These are phyloP conservation scores for Xylariales sp. DNA, from an alignment of 2,329 filamentous ascomycete genomes.

Conservation along the genomic window DNA sequence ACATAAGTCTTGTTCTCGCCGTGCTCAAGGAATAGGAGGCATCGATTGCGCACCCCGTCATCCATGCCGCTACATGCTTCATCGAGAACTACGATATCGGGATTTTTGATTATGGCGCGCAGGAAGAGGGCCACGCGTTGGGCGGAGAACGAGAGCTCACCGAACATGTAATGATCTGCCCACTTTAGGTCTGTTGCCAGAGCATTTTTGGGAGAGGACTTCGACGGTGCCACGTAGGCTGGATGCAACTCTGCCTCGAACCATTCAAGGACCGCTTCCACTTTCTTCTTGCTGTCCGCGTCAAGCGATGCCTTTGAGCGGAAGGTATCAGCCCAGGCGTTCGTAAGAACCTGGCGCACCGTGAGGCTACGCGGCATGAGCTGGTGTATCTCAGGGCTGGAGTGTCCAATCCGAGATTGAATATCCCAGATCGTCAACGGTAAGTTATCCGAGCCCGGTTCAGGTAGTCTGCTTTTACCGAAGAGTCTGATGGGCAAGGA, in stretches of 20 bases:
- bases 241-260: slow-evolving; percentile 78
- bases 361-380: slow-evolving; percentile 80
- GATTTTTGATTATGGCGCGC: slow-evolving; percentile 72
- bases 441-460: slow-evolving; percentile 56
- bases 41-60: slow-evolving; percentile 76
- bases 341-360: slow-evolving; percentile 71
- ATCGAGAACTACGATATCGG: slow-evolving; percentile 79
- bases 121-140: slow-evolving; percentile 85
- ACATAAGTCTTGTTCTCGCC: slow-evolving; percentile 50
- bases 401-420: slow-evolving; percentile 84
- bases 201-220: slow-evolving; percentile 6
- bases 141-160: slow-evolving; percentile 70
- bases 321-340: slow-evolving; percentile 88
- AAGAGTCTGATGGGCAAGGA: slow-evolving; percentile 84
- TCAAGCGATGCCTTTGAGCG: slow-evolving; percentile 63
- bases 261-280: slow-evolving; percentile 68
- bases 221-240: slow-evolving; percentile 20
- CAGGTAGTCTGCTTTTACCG: slow-evolving; percentile 72
- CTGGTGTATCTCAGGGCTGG: slow-evolving; percentile 87
- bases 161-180: slow-evolving; percentile 65
- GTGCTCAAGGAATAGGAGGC: slow-evolving; percentile 70
- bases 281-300: slow-evolving; percentile 47
- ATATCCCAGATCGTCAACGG: slow-evolving; percentile 92
- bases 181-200: slow-evolving; percentile 44
- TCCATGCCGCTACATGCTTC: slow-evolving; percentile 88